Evolutionary conservation across 148 eudicot species (phyloP), one percentile per base, ranked within the genome.

Genomic region (Amaranthus palmeri): DNA sequence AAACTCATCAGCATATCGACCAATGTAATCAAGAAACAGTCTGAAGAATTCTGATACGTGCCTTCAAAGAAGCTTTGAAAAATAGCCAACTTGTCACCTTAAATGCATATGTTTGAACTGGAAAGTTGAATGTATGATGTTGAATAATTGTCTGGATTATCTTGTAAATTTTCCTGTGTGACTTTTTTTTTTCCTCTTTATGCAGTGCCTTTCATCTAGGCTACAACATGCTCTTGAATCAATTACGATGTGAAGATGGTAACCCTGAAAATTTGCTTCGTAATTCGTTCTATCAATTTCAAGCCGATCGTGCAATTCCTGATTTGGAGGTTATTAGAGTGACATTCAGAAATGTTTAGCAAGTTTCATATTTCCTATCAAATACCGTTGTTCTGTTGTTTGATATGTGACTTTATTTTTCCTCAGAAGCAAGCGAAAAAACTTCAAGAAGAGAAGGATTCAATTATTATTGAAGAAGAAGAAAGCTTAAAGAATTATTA

Each of bases 181-280:
- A 54, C 70, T 70, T 55, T 36, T 44, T 68, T 78, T 3, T 52
- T n/a, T n/a, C n/a, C 72, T 46, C 74, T 50, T 52, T 61, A 78
- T 80, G 13, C 88, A 95, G 98, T 85, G 97, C 98, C 47, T 95
- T 95, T 80, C 98, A 95, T 82, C 84, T 95, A 74, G 91, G 97
- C 83, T 95, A 95, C 89, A 95, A 89, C 83, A 91, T 91, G 98
- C 96, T 95, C 72, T 77, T 95, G 79, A 95, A 95, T 81, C 98
- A 95, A 83, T 74, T 95, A 56, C 85, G 96, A 17, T 82, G 86
- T 84, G 97, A 91, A 95, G 98, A 95, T 76, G 97, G 96, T 52
- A 82, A 91, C 70, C 98, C 98, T 69, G 96, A 91, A 83, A 95
- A 91, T 85, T 76, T 95, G 81, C 96, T 95, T 62, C 98, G 98